Percentiles rank a stretch among this genome's conserved stretches.
These are phyloP conservation scores for Aurinia saxatilis DNA, from an alignment of 345 rosid genomes.

Conservation along the genomic window DNA sequence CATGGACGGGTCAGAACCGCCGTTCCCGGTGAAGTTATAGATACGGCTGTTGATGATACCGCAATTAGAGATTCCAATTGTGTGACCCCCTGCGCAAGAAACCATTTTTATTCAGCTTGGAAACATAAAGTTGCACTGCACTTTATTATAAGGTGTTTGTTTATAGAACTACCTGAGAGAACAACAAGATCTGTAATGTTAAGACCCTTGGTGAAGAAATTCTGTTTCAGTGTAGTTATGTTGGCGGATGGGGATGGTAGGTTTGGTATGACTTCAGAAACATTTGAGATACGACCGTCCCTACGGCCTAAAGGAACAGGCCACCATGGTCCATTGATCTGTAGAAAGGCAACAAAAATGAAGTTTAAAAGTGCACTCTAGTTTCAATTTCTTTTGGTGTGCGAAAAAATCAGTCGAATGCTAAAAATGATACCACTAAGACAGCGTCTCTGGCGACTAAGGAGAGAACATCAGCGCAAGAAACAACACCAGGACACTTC, in stretches of 20 bases:
- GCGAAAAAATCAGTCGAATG: background rate
- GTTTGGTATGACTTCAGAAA: conserved; percentile 19
- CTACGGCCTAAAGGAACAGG: conserved; percentile 48
- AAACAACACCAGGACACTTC: conserved; percentile 40
- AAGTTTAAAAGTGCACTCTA: background rate
- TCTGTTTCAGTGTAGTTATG: conserved; percentile 26
- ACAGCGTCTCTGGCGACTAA: conserved; percentile 62
- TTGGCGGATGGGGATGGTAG: conserved; percentile 37
- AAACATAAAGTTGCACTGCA: too few relatives aligned
- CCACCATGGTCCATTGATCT: conserved; percentile 60
- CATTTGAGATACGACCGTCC: conserved; percentile 45
- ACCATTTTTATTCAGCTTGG: background rate
- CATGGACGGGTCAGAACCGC: conserved; percentile 51
- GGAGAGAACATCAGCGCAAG: conserved; percentile 62
- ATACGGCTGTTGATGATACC: conserved; percentile 28
- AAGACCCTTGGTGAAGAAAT: conserved; percentile 37
- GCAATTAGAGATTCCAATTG: conserved; percentile 52
- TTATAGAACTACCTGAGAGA: conserved; percentile 32
- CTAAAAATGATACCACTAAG: conserved; percentile 11
- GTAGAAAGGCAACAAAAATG: background rate
- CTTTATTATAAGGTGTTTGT: too few relatives aligned
- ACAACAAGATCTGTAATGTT: conserved; percentile 43
- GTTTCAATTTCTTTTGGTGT: background rate
- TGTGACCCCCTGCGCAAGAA: conserved; percentile 45
- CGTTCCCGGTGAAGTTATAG: conserved; percentile 56